Evolutionary conservation across 345 rosid genomes (phyloP).

Genomic region (Odontarrhena argentea): DNA sequence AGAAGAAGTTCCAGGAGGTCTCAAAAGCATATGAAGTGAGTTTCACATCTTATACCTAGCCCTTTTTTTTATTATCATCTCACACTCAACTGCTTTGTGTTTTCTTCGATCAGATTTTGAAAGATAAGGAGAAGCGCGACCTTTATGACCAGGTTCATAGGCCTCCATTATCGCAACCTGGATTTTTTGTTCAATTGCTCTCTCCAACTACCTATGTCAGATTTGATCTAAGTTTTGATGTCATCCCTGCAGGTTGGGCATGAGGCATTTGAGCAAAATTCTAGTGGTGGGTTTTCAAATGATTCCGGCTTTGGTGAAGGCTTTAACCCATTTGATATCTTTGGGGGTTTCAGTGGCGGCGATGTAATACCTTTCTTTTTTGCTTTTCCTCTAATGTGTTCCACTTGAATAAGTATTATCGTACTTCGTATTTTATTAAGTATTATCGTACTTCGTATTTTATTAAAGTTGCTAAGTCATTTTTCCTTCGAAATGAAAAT

Average conservation of each 20-base stretch:
- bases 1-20: conserved; percentile 93
- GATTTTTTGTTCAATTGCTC: neutral
- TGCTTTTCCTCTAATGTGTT: conserved; percentile 5
- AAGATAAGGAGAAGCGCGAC: conserved; percentile 87
- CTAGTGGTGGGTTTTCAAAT: conserved; percentile 55
- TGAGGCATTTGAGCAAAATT: conserved; percentile 86
- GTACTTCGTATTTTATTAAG: neutral
- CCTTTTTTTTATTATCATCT: conserved; percentile 12
- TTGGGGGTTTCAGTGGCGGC: conserved; percentile 48
- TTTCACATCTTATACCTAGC: conserved; percentile 3
- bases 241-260: conserved; percentile 78
- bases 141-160: conserved; percentile 82
- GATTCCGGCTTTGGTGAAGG: conserved; percentile 60
- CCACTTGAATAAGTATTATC: neutral
- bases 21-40: conserved; percentile 93
- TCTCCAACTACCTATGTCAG: neutral
- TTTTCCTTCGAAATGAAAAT: conserved; percentile 10
- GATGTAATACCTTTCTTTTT: conserved; percentile 51
- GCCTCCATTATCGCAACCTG: neutral
- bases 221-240: conserved; percentile 28
- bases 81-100: conserved; percentile 7
- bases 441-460: neutral
- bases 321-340: conserved; percentile 68
- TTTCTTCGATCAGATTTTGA: conserved; percentile 64
- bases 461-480: neutral